Conservation (phyloP, 306 rosid genomes). For the Medicago lupulina region DNA sequence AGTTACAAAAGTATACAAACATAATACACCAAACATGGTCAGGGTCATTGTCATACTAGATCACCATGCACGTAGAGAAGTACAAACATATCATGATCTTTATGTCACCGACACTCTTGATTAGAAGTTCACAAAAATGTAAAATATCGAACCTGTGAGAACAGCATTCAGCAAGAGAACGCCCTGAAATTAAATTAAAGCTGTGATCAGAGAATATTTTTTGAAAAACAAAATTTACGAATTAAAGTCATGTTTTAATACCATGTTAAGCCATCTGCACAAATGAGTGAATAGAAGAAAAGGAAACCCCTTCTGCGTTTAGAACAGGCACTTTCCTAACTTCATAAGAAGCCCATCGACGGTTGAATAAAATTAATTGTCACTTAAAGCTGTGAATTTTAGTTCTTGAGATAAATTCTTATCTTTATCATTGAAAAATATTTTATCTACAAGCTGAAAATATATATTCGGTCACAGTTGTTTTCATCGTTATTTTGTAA, state of each 20-base stretch:
- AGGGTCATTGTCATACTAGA: slow-evolving; percentile 14
- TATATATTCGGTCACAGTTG: background rate
- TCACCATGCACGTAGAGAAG: background rate
- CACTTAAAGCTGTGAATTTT: too few species aligned
- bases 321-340: background rate
- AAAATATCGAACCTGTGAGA: slow-evolving; percentile 73
- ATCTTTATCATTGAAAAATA: too few species aligned
- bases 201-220: slow-evolving; percentile 35
- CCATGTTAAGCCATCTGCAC: background rate
- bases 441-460: background rate
- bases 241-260: background rate
- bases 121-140: slow-evolving; percentile 17
- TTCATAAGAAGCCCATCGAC: background rate
- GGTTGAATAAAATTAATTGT: background rate
- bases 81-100: background rate
- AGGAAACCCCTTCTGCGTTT: background rate
- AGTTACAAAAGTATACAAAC: slow-evolving; percentile 9
- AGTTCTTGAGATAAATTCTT: too few species aligned
- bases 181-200: slow-evolving; percentile 66
- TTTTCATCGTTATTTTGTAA: background rate
- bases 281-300: background rate
- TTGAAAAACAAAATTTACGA: background rate
- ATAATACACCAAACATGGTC: slow-evolving; percentile 23
- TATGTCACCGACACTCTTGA: background rate
- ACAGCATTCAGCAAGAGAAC: slow-evolving; percentile 94